phyloP scores from a whole-genome alignment of 1,284 basidiomycete species.

The Porogramme epimiltina region DNA sequence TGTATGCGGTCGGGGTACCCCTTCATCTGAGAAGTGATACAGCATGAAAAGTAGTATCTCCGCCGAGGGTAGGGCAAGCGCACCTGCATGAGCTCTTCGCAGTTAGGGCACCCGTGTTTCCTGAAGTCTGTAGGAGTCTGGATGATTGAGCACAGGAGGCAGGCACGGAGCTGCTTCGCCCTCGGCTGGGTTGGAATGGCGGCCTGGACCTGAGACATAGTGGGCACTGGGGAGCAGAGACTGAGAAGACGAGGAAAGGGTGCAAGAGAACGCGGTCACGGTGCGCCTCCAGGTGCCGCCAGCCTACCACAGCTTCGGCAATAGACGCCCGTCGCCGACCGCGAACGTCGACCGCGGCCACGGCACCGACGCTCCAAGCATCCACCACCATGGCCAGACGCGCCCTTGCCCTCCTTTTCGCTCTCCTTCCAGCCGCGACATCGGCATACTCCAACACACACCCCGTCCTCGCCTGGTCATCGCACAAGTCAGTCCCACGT shows the following conservation, averaged over 20 bases:
- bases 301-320: too few relatives aligned
- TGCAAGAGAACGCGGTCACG: background rate
- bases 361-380: conserved; percentile 6
- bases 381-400: conserved; percentile 26
- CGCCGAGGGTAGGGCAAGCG: conserved; percentile 8
- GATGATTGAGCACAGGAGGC: conserved; percentile 90
- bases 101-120: conserved; percentile 91
- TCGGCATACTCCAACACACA: conserved; percentile 59
- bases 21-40: conserved; percentile 71
- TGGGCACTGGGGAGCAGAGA: background rate
- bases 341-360: background rate
- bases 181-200: conserved; percentile 61
- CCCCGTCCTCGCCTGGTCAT: conserved; percentile 74
- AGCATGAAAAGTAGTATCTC: background rate
- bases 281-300: too few relatives aligned
- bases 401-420: conserved; percentile 25
- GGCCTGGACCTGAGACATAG: conserved; percentile 29
- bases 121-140: conserved; percentile 87
- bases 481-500: conserved; percentile 45
- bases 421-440: conserved; percentile 46
- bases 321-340: conserved; percentile 11
- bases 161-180: conserved; percentile 82
- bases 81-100: conserved; percentile 93
- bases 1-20: conserved; percentile 82
- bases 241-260: background rate